These are phyloP conservation scores for Grosmannia clavigera DNA, from an alignment of 2,329 filamentous ascomycete genomes.

Conservation along the genomic window DNA sequence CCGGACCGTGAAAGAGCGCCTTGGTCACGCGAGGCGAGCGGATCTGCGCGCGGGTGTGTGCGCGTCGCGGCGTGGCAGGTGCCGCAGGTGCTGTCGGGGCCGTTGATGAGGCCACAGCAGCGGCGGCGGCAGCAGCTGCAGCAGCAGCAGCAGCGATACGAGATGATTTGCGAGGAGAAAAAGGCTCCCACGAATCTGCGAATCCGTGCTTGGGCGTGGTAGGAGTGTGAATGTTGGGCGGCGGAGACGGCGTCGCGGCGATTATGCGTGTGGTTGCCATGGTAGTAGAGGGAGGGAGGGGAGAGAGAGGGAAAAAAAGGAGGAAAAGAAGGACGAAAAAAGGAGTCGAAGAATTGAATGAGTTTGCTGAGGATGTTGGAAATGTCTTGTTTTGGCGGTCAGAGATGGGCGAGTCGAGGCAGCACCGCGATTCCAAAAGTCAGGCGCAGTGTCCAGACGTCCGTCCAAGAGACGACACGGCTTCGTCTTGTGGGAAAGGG, in stretches of 20 bases:
- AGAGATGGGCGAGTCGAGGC: background rate
- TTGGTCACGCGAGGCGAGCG: conserved; percentile 18
- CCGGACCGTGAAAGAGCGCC: background rate
- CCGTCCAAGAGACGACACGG: background rate
- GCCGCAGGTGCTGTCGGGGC: conserved; percentile 37
- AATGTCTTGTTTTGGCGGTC: background rate
- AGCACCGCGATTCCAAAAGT: background rate
- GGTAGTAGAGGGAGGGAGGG: background rate
- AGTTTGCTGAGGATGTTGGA: background rate
- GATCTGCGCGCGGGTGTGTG: conserved; percentile 6
- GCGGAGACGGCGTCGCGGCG: conserved; percentile 48
- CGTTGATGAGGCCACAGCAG: background rate
- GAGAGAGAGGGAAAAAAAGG: background rate
- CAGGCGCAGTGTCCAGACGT: background rate
- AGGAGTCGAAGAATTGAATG: background rate
- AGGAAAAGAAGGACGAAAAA: background rate
- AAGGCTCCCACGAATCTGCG: conserved; percentile 60
- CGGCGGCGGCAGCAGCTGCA: background rate
- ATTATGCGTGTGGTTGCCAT: background rate
- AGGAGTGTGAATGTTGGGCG: conserved; percentile 48
- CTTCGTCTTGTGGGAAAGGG: background rate
- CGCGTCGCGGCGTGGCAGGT: conserved; percentile 14
- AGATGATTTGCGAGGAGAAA: conserved; percentile 56
- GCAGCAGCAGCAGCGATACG: conserved; percentile 47
- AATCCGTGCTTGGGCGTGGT: conserved; percentile 56